Evolutionary conservation across 345 rosid species (phyloP).

Genomic region (Ceriops tagal): DNA sequence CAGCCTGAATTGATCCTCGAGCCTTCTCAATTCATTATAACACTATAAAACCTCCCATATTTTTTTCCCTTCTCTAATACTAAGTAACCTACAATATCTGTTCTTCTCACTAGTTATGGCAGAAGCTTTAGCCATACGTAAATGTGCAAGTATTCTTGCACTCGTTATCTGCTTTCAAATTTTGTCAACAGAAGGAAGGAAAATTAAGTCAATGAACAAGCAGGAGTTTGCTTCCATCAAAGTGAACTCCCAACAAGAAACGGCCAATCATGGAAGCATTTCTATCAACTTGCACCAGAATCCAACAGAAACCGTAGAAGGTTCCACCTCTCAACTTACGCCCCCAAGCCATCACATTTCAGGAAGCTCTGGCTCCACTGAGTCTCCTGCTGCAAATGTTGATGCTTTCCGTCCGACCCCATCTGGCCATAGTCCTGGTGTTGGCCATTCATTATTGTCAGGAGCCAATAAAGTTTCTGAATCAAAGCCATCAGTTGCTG

Average conservation of each 20-base stretch:
- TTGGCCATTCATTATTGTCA: no score
- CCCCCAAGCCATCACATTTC: neutral
- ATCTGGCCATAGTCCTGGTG: constrained; percentile 22
- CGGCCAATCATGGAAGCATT: neutral
- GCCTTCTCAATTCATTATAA: neutral
- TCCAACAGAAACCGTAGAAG: neutral
- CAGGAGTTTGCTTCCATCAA: neutral
- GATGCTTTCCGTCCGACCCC: constrained; percentile 29
- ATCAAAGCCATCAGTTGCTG: neutral
- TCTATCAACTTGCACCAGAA: neutral
- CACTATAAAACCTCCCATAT: neutral
- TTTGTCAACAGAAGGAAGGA: constrained; percentile 32
- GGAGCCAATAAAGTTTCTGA: neutral
- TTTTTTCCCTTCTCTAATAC: neutral
- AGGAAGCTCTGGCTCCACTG: neutral
- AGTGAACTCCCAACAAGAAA: neutral
- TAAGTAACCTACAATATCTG: neutral
- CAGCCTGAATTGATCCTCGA: neutral
- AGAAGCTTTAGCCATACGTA: constrained; percentile 4
- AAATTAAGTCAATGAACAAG: constrained; percentile 18
- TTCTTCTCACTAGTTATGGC: constrained; percentile 21
- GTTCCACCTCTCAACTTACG: neutral
- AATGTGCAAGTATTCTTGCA: constrained; percentile 22
- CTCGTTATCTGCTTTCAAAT: constrained; percentile 23
- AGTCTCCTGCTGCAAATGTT: neutral